Evolutionary conservation across 139 green algal genomes (phyloP).

Genomic region (Chlamydomonas incerta): DNA sequence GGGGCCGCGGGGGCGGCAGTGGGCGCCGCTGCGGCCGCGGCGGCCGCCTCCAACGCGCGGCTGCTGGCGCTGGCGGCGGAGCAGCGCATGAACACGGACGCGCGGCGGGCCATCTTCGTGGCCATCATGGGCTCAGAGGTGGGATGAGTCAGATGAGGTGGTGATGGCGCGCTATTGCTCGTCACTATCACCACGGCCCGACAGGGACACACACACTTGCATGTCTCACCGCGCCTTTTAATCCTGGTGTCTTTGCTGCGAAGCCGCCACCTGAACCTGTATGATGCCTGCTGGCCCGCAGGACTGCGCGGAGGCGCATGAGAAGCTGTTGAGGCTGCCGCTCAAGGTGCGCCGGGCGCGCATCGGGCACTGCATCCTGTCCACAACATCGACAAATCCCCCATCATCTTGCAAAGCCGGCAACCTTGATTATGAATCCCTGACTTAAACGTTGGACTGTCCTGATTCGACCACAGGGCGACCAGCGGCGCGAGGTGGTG

Average conservation of each 20-base stretch:
- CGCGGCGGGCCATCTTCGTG: conserved; percentile 74
- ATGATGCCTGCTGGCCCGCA: conserved; percentile 11
- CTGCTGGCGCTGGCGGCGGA: conserved; percentile 74
- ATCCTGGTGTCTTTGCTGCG: too few relatives aligned
- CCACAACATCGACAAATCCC: too few relatives aligned
- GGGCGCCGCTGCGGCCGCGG: conserved; percentile 27
- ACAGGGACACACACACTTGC: too few relatives aligned
- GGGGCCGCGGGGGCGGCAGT: not conserved
- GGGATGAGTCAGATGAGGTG: too few relatives aligned
- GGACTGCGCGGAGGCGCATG: conserved; percentile 80
- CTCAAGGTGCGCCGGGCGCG: conserved; percentile 87
- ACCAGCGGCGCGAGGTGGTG: conserved; percentile 81
- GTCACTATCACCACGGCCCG: too few relatives aligned
- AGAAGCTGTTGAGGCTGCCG: conserved; percentile 81
- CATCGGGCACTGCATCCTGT: too few relatives aligned
- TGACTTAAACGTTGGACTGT: too few relatives aligned
- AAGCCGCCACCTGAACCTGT: too few relatives aligned
- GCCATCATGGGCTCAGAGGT: conserved; percentile 78
- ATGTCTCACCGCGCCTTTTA: too few relatives aligned
- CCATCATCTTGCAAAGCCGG: too few relatives aligned
- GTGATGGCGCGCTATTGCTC: too few relatives aligned
- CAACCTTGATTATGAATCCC: too few relatives aligned
- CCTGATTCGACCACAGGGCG: conserved; percentile 65
- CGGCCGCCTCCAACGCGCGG: not conserved
- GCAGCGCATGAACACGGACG: conserved; percentile 69